These are phyloP conservation scores for Cryptococcus hybrid DNA, from an alignment of 1,284 basidiomycete species.

Conservation along the genomic window DNA sequence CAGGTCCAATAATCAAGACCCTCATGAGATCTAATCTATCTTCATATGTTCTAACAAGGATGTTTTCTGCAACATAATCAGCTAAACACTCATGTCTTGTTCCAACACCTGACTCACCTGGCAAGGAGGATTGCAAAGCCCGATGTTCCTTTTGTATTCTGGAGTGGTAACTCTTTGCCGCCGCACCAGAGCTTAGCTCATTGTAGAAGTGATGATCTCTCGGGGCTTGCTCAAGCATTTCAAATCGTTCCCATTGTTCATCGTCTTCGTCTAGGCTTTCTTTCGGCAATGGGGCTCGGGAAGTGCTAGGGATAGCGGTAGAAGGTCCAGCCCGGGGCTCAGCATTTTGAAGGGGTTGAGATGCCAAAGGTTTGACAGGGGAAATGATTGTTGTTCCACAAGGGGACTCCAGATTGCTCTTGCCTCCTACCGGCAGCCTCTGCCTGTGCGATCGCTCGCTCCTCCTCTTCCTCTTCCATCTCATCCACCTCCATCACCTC, in stretches of 20 bases:
- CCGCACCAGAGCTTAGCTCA: constrained; percentile 55
- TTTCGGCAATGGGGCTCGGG: not conserved
- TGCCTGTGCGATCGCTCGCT: not conserved
- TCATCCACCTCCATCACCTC: constrained; percentile 4
- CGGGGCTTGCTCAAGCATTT: constrained; percentile 70
- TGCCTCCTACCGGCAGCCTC: not conserved
- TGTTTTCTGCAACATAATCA: constrained; percentile 50
- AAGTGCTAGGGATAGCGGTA: not conserved
- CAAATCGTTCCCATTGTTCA: constrained; percentile 68
- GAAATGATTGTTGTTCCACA: too few species aligned
- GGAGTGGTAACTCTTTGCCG: constrained; percentile 68
- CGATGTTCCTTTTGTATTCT: constrained; percentile 81
- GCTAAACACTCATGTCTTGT: not conserved
- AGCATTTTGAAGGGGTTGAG: not conserved
- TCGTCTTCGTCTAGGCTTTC: constrained; percentile 12
- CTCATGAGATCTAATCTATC: constrained; percentile 83
- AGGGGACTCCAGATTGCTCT: too few species aligned
- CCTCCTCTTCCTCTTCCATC: constrained; percentile 8
- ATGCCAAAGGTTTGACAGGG: not conserved
- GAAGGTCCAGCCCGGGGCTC: not conserved
- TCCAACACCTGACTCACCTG: constrained; percentile 58
- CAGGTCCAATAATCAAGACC: constrained; percentile 85
- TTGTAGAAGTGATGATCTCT: constrained; percentile 73
- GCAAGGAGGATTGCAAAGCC: constrained; percentile 71
- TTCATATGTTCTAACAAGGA: constrained; percentile 57